These are phyloP conservation scores for Pestalotiopsis sp. DNA, from an alignment of 2,329 filamentous ascomycete species.

Conservation along the genomic window DNA sequence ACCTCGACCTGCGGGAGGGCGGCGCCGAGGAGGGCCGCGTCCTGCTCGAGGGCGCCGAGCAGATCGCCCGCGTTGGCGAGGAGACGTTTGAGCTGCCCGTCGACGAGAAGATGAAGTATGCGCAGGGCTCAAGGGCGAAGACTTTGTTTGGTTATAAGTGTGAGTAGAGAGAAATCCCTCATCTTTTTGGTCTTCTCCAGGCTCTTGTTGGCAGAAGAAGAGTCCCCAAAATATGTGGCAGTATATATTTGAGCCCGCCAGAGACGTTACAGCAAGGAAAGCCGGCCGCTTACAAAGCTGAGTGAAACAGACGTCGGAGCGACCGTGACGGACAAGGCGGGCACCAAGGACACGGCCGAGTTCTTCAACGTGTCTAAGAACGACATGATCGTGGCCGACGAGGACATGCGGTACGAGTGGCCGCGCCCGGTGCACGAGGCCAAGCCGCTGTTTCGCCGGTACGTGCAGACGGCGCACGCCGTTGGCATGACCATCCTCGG, in stretches of 20 bases:
- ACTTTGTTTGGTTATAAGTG: slow-evolving; percentile 35
- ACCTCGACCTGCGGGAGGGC: slow-evolving; percentile 25
- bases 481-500: slow-evolving; percentile 30
- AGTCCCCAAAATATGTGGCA: neutral
- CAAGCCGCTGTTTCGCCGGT: slow-evolving; percentile 27
- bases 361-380: slow-evolving; percentile 38
- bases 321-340: slow-evolving; percentile 28
- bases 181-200: neutral
- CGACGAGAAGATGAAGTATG: slow-evolving; percentile 29
- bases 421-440: slow-evolving; percentile 24
- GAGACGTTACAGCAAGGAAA: no score
- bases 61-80: slow-evolving; percentile 25
- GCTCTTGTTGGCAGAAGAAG: neutral
- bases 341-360: slow-evolving; percentile 33
- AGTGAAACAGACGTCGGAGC: slow-evolving; percentile 22
- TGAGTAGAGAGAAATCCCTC: neutral
- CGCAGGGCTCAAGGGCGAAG: slow-evolving; percentile 5
- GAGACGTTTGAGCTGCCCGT: slow-evolving; percentile 29
- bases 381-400: slow-evolving; percentile 26
- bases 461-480: slow-evolving; percentile 29
- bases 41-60: slow-evolving; percentile 22
- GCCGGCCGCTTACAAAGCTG: neutral
- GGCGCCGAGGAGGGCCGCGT: slow-evolving; percentile 23
- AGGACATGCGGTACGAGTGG: slow-evolving; percentile 28
- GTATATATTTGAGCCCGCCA: neutral